phyloP scores from a whole-genome alignment of 2,329 filamentous ascomycete genomes.

The Penicillium sp. region DNA sequence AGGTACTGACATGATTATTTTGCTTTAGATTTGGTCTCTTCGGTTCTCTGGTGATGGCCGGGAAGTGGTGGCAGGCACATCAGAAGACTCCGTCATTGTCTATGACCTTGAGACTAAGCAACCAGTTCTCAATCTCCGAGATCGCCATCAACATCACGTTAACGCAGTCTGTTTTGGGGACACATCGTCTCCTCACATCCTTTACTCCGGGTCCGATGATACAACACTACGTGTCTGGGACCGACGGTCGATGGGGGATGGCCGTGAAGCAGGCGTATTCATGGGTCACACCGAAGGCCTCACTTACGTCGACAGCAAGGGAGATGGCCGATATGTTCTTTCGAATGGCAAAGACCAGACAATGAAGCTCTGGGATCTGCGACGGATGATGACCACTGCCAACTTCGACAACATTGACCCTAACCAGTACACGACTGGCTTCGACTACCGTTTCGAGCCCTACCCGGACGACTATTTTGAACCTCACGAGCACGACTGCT shows the following conservation, averaged over 20 bases:
- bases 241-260: slow-evolving; percentile 61
- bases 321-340: slow-evolving; percentile 80
- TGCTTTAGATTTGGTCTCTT: slow-evolving; percentile 69
- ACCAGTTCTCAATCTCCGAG: slow-evolving; percentile 66
- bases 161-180: slow-evolving; percentile 97
- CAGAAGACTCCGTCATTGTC: slow-evolving; percentile 70
- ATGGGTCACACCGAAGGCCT: slow-evolving; percentile 60
- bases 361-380: slow-evolving; percentile 94
- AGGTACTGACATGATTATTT: not conserved
- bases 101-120: slow-evolving; percentile 83
- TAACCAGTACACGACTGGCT: slow-evolving; percentile 51
- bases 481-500: slow-evolving; percentile 78
- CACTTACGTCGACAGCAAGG: slow-evolving; percentile 71
- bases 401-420: slow-evolving; percentile 50
- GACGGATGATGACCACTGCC: slow-evolving; percentile 76
- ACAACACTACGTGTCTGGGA: slow-evolving; percentile 96
- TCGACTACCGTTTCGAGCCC: slow-evolving; percentile 57
- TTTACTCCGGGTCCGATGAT: slow-evolving; percentile 95
- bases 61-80: slow-evolving; percentile 85
- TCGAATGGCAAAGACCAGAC: slow-evolving; percentile 94
- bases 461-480: slow-evolving; percentile 52
- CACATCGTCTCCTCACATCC: slow-evolving; percentile 77
- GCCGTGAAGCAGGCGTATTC: slow-evolving; percentile 59
- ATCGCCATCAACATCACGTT: slow-evolving; percentile 76
- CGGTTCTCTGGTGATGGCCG: slow-evolving; percentile 87